Evolutionary conservation across 805 yeast species (phyloP), one percentile per base, ranked within the genome.

Genomic region (Wickerhamiella dianesei): DNA sequence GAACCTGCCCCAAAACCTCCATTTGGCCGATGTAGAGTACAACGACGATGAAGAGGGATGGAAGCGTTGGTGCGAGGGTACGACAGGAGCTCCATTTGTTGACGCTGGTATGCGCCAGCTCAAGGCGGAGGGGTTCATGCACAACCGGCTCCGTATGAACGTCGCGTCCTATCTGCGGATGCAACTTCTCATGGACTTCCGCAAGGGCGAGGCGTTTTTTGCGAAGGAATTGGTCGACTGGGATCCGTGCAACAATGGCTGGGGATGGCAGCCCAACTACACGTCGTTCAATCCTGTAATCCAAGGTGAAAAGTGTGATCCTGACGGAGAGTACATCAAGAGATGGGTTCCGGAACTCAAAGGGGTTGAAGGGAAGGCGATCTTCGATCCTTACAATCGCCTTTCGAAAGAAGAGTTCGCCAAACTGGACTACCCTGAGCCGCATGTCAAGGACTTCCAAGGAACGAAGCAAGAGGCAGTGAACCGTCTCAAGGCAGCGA

Each of bases 191-290:
- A 61, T 74, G 6, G 80, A 75, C 55, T 76, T 77, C 76, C 65
- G 79, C 44, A 62, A 67, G 57, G 81, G 81, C 0, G 76, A 74
- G 52, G 59, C 63, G 35, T 75, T 69, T 64, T 76, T 76, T 55
- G 65, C 71, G 55, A 64, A 66, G 51, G 66, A 67, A 47, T 61
- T 76, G 42, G 57, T 74, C 1, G 80, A 76, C 56, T 71, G 71
- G 21, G 81, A 76, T 55, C 66, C 73, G 50, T 67, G 75, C 25
- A 72, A 76, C 39, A 76, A 76, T 56, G 67, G 69, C 41, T 78
- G 76, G 5, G 80, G 80, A 1, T 76, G 80, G 81, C 79, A 75
- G 54, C 80, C 80, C 2, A 75, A 71, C 63, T 75, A 74, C 56
- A 63, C 79, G 19, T 70, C 74, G 4, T 72, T 76, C 57, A 75